phyloP scores from a whole-genome alignment of 495 filamentous ascomycete species.

The Venustampulla echinocandica region DNA sequence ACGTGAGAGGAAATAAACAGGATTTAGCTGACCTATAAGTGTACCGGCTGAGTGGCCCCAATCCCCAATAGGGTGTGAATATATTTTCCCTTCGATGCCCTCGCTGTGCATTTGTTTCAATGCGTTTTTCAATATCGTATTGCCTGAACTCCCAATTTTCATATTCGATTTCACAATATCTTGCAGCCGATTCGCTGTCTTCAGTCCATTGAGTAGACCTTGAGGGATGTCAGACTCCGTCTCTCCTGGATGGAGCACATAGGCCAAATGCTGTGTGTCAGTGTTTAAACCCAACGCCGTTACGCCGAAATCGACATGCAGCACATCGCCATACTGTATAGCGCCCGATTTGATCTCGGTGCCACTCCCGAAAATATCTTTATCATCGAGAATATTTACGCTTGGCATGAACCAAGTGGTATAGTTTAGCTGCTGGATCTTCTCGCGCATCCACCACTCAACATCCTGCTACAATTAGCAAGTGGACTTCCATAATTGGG shows the following conservation, averaged over 20 bases:
- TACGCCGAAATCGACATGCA: constrained; percentile 41
- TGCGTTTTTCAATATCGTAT: constrained; percentile 30
- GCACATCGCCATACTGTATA: constrained; percentile 34
- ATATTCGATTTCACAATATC: constrained; percentile 37
- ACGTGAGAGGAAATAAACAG: no score
- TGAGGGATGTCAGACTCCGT: constrained; percentile 31
- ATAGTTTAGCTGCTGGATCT: constrained; percentile 37
- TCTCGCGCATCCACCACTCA: constrained; percentile 40
- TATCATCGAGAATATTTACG: constrained; percentile 29
- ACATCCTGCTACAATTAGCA: constrained; percentile 26
- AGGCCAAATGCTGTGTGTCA: constrained; percentile 40
- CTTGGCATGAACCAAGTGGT: constrained; percentile 40
- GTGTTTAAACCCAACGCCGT: constrained; percentile 39
- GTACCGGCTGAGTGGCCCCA: constrained; percentile 41
- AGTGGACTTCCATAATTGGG: background rate
- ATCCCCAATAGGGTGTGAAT: constrained; percentile 41
- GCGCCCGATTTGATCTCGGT: constrained; percentile 9
- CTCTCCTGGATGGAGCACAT: constrained; percentile 35
- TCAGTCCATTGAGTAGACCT: constrained; percentile 31
- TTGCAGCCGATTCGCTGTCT: constrained; percentile 35
- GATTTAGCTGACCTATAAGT: constrained; percentile 30
- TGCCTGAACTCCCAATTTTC: constrained; percentile 32
- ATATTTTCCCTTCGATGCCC: constrained; percentile 36
- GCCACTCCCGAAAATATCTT: background rate
- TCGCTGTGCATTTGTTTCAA: constrained; percentile 31